Base-by-base conservation (phyloP, 2,329 filamentous ascomycete species). In the Colletotrichum higginsianum region DNA sequence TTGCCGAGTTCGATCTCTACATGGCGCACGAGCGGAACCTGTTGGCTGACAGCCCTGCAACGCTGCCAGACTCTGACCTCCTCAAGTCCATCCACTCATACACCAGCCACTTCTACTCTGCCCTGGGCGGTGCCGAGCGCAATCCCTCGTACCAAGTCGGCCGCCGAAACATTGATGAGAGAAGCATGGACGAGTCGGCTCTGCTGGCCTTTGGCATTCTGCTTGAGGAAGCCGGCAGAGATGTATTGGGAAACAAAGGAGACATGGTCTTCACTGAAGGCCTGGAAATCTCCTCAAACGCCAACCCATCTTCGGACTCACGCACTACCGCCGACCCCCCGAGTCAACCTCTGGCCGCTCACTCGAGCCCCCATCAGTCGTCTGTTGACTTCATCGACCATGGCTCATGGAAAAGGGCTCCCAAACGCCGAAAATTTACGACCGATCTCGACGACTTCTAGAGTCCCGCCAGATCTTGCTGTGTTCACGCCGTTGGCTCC, bases 181-280 rank as follows among this genome's bases (percentile, higher is more conserved):
- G 86, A 74, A 93, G 90, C 79, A 89, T 96, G 88, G 92, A 96
- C 77, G 93, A 94, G 82, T 94, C 92, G 16, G 93, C 93, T 4
- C 84, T 96, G 69, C 82, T 96, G 65, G 92, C 93, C 1, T 85
- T 96, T 76, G 93, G 93, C 1, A 90, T 96, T 60, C 80, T 96
- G 67, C 82, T 95, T 52, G 93, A 96, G 81, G 93, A 96, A 80
- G 88, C 89, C 3, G 86, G 88, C 18, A 84, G 86, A 50, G 88
- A 91, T 57, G 79, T 85, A 7, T 82, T 95, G 23, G 93, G 92
- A 5, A 83, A 85, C 66, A 88, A 85, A 15, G 93, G 93, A 26
- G 91, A 94, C 80, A 79, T 94, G 58, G 91, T 92, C 1, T 92
- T 96, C 77, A 90, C 91, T 0, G 92, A 95, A 78, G 87, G 85